These are phyloP conservation scores for Neovahlkampfia damariscottae DNA, from an alignment of 78 protist species.

Conservation along the genomic window DNA sequence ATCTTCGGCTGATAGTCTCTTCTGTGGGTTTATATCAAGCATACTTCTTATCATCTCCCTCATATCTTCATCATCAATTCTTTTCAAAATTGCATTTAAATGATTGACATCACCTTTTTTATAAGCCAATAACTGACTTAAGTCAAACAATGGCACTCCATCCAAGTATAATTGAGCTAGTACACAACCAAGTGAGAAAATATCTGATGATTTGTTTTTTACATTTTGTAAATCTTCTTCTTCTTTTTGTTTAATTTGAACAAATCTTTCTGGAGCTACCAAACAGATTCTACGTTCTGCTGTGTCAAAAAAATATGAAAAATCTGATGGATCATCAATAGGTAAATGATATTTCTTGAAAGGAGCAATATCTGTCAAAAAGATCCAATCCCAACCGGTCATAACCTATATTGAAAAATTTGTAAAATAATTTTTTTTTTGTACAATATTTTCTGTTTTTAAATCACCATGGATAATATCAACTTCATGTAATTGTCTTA, in stretches of 20 bases:
- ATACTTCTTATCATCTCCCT: neutral
- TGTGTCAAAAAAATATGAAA: slow-evolving; percentile 24
- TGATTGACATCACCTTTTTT: slow-evolving; percentile 8
- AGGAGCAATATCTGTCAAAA: slow-evolving; percentile 22
- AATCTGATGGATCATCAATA: slow-evolving; percentile 15
- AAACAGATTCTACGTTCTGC: slow-evolving; percentile 10
- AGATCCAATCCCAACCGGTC: slow-evolving; percentile 14
- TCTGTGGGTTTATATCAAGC: neutral
- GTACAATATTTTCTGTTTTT: slow-evolving; percentile 8
- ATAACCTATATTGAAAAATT: neutral
- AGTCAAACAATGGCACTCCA: slow-evolving; percentile 13
- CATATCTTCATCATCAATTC: neutral
- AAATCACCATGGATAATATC: slow-evolving; percentile 14
- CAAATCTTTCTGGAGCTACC: slow-evolving; percentile 21
- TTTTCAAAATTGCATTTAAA: neutral
- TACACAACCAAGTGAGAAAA: slow-evolving; percentile 20
- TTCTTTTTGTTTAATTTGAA: neutral
- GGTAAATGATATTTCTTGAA: slow-evolving; percentile 14
- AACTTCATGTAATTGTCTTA: slow-evolving; percentile 15
- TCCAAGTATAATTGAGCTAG: slow-evolving; percentile 13
- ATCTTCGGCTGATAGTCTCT: neutral
- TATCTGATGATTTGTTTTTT: slow-evolving; percentile 5
- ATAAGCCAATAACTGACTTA: slow-evolving; percentile 16
- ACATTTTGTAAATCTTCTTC: neutral
- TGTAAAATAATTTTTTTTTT: neutral